phyloP scores from a whole-genome alignment of 345 rosid genomes.

The Eucalyptus virginea region DNA sequence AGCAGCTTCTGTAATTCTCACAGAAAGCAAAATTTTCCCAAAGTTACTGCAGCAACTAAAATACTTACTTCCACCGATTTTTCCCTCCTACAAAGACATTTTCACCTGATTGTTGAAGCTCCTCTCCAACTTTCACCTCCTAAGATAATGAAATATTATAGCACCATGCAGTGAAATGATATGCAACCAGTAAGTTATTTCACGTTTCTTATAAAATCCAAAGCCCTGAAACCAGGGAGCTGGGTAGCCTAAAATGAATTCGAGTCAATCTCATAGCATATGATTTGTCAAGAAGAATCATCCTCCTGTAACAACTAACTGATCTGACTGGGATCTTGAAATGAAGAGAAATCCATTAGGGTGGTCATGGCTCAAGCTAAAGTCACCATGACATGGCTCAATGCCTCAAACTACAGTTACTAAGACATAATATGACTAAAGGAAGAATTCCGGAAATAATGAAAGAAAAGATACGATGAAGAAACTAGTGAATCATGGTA shows the following conservation, averaged over 20 bases:
- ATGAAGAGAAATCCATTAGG: not conserved
- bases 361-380: not conserved
- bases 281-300: not conserved
- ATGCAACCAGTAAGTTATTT: not conserved
- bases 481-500: not conserved
- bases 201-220: not conserved
- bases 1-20: not conserved
- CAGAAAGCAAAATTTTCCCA: not conserved
- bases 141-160: not conserved
- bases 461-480: not conserved
- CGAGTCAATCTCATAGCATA: not conserved
- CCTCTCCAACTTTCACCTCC: conserved; percentile 66
- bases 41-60: not conserved
- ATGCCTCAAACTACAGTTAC: not conserved
- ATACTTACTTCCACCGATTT: conserved; percentile 71
- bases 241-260: not conserved
- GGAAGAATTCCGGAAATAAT: not conserved
- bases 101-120: conserved; percentile 63
- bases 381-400: not conserved
- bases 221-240: not conserved
- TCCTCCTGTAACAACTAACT: not conserved
- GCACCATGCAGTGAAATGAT: not conserved
- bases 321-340: not conserved
- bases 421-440: not conserved
- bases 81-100: conserved; percentile 69